phyloP scores from a whole-genome alignment of 2,329 filamentous ascomycete genomes.

The Podosphaera xanthii region DNA sequence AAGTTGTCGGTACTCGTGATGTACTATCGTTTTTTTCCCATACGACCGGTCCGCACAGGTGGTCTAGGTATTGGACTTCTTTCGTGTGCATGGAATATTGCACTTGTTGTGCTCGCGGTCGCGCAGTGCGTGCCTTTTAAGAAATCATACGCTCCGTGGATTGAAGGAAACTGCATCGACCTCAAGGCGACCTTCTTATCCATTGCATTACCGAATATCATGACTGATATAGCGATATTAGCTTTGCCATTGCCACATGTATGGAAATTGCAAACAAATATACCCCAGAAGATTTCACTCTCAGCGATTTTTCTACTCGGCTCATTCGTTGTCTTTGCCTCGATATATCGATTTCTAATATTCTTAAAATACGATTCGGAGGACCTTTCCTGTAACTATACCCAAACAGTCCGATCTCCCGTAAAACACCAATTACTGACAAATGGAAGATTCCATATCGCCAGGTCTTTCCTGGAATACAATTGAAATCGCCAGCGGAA shows the following conservation, averaged over 20 bases:
- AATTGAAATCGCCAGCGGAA: neutral
- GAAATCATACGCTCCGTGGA: neutral
- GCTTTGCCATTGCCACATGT: conserved; percentile 14
- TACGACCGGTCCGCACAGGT: neutral
- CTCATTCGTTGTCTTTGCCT: neutral
- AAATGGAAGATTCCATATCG: neutral
- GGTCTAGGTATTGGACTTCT: neutral
- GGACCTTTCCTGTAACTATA: neutral
- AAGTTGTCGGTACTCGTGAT: neutral
- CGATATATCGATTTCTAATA: neutral
- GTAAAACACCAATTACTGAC: neutral
- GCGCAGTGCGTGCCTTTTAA: neutral
- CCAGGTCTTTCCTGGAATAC: neutral
- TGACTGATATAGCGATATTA: conserved; percentile 19
- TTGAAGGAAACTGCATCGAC: neutral
- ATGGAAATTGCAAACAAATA: conserved; percentile 13
- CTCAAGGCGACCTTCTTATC: conserved; percentile 16
- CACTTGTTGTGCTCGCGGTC: neutral
- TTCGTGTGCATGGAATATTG: neutral
- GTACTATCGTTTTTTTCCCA: conserved; percentile 1
- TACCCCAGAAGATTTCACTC: conserved; percentile 1
- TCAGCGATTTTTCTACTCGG: neutral
- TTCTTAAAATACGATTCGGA: neutral
- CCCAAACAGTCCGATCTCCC: too few relatives aligned
- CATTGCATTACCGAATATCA: conserved; percentile 20